phyloP scores from a whole-genome alignment of 1,284 basidiomycete species.

The Cerioporus squamosus region DNA sequence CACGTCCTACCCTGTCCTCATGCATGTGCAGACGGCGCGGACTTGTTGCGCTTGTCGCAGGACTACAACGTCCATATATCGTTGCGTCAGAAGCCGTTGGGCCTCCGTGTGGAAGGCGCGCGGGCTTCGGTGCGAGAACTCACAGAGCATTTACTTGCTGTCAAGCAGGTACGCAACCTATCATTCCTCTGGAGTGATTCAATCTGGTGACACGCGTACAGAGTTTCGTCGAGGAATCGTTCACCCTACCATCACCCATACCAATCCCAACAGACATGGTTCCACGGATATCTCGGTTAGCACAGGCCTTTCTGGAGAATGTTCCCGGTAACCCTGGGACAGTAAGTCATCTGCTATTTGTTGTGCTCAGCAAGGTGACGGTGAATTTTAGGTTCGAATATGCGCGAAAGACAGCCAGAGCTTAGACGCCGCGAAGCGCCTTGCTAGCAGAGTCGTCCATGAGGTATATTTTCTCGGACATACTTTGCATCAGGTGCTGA shows the following conservation, averaged over 20 bases:
- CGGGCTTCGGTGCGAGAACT: slow-evolving; percentile 51
- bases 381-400: slow-evolving; percentile 53
- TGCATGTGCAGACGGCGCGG: slow-evolving; percentile 56
- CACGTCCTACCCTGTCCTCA: slow-evolving; percentile 12
- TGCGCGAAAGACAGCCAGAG: slow-evolving; percentile 48
- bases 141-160: slow-evolving; percentile 44
- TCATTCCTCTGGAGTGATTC: too few species aligned
- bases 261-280: slow-evolving; percentile 49
- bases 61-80: slow-evolving; percentile 65
- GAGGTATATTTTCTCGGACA: slow-evolving; percentile 43
- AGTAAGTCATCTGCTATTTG: slow-evolving; percentile 38
- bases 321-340: slow-evolving; percentile 43
- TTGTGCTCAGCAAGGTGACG: not conserved
- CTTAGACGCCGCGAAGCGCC: slow-evolving; percentile 51
- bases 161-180: slow-evolving; percentile 50
- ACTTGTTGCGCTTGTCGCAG: slow-evolving; percentile 61
- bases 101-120: slow-evolving; percentile 62
- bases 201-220: slow-evolving; percentile 26
- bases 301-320: slow-evolving; percentile 64
- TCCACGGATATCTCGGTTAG: slow-evolving; percentile 67
- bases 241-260: slow-evolving; percentile 49
- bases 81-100: slow-evolving; percentile 57
- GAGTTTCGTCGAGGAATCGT: slow-evolving; percentile 54
- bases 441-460: slow-evolving; percentile 53
- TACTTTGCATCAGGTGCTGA: not conserved